These are phyloP conservation scores for Jaapia argillacea DNA, from an alignment of 768 basidiomycete genomes.

Conservation along the genomic window DNA sequence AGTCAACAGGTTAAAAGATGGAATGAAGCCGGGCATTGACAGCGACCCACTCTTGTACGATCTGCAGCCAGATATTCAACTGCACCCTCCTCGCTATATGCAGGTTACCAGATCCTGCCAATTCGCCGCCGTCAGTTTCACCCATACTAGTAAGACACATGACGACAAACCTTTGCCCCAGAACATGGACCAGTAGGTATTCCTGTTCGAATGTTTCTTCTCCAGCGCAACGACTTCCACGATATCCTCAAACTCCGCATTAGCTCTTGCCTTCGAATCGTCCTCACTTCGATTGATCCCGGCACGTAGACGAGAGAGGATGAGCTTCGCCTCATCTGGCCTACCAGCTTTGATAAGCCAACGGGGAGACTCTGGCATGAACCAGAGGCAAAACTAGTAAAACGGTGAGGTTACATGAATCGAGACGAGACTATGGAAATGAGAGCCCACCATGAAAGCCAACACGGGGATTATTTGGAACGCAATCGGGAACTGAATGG, in stretches of 20 bases:
- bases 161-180: slow-evolving; percentile 25
- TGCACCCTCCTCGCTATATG: slow-evolving; percentile 33
- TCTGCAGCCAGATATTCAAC: slow-evolving; percentile 34
- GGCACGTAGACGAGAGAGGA: slow-evolving; percentile 23
- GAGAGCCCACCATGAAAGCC: slow-evolving; percentile 25
- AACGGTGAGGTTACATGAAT: too few species aligned
- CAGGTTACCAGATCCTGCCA: slow-evolving; percentile 23
- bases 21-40: slow-evolving; percentile 1
- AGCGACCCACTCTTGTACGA: slow-evolving; percentile 28
- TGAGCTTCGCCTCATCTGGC: slow-evolving; percentile 24
- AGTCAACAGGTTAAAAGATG: too few species aligned
- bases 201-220: slow-evolving; percentile 27
- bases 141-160: neutral
- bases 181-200: slow-evolving; percentile 34
- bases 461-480: slow-evolving; percentile 32
- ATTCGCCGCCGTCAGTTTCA: neutral
- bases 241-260: slow-evolving; percentile 27
- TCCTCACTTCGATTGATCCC: slow-evolving; percentile 11
- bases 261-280: slow-evolving; percentile 12
- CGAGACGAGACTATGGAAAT: slow-evolving; percentile 5
- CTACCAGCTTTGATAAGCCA: slow-evolving; percentile 32
- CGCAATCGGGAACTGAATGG: slow-evolving; percentile 29
- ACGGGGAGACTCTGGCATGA: slow-evolving; percentile 26
- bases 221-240: slow-evolving; percentile 27
- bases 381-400: slow-evolving; percentile 9